phyloP scores from a whole-genome alignment of 805 yeast species.

The Hanseniaspora singularis region DNA sequence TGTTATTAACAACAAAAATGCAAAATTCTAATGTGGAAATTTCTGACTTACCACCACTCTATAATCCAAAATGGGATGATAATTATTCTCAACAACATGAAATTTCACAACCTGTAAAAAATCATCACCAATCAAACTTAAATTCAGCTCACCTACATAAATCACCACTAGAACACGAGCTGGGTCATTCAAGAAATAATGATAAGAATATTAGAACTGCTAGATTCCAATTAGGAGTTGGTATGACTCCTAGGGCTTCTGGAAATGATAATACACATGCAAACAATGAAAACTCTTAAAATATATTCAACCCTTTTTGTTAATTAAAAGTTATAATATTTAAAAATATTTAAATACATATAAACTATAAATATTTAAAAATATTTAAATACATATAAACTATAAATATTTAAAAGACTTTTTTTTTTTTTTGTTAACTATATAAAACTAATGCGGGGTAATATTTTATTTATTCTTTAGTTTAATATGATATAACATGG shows the following conservation, averaged over 20 bases:
- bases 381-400: too few species aligned
- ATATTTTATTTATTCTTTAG: too few species aligned
- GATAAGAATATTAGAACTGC: conserved; percentile 4
- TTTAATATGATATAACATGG: too few species aligned
- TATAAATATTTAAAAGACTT: too few species aligned
- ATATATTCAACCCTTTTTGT: too few species aligned
- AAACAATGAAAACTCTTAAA: conserved; percentile 1
- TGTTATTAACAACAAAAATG: conserved; percentile 5
- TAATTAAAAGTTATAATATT: too few species aligned
- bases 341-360: too few species aligned
- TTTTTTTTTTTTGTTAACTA: too few species aligned
- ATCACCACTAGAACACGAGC: too few species aligned
- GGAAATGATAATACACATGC: background rate
- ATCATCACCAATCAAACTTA: background rate
- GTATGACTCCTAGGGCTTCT: conserved; percentile 8
- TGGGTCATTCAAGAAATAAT: background rate
- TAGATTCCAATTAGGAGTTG: conserved; percentile 13
- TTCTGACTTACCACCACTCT: conserved; percentile 9
- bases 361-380: too few species aligned
- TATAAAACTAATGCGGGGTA: too few species aligned
- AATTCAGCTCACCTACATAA: too few species aligned
- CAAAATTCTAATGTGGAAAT: conserved; percentile 10
- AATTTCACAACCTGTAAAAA: background rate
- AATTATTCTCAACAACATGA: background rate
- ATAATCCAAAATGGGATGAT: conserved; percentile 14